phyloP scores from a whole-genome alignment of 2,329 filamentous ascomycete species.

The Ophiocordyceps polyrhachis-furcata region DNA sequence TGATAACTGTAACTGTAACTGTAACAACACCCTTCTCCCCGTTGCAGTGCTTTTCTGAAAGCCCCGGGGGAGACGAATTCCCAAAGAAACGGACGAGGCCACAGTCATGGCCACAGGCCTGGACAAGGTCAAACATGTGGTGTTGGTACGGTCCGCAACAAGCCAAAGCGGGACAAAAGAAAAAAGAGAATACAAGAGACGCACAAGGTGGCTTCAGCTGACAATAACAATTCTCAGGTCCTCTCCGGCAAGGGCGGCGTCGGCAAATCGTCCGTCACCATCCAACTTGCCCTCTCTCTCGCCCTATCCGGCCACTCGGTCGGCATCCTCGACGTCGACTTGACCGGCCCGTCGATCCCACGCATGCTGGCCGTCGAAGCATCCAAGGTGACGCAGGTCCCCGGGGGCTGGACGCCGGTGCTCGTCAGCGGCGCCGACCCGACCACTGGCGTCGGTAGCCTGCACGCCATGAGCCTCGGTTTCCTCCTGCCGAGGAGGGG shows the following conservation, averaged over 20 bases:
- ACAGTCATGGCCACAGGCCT: conserved; percentile 12
- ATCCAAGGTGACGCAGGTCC: conserved; percentile 77
- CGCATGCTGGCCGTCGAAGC: conserved; percentile 82
- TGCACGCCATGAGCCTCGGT: conserved; percentile 80
- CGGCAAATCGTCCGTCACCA: conserved; percentile 94
- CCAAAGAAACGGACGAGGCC: neutral
- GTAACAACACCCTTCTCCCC: too few relatives aligned
- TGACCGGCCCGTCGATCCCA: conserved; percentile 91
- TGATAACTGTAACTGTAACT: too few relatives aligned
- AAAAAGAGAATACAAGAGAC: too few relatives aligned
- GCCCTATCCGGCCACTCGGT: conserved; percentile 73
- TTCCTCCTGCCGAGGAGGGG: conserved; percentile 70
- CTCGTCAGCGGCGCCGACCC: conserved; percentile 49
- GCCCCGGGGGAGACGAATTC: too few relatives aligned
- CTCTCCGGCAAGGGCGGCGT: conserved; percentile 96
- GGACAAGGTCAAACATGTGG: conserved; percentile 52
- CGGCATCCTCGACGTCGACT: conserved; percentile 86
- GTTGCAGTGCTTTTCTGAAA: too few relatives aligned
- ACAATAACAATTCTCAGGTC: conserved; percentile 23
- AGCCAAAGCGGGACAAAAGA: too few relatives aligned
- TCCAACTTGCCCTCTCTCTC: conserved; percentile 81
- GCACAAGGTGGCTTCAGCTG: too few relatives aligned
- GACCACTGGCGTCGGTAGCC: conserved; percentile 34
- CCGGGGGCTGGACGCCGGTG: conserved; percentile 83
- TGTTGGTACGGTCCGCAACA: conserved; percentile 36